phyloP scores from a whole-genome alignment of 2,329 filamentous ascomycete species.

The Helotiales sp. region DNA sequence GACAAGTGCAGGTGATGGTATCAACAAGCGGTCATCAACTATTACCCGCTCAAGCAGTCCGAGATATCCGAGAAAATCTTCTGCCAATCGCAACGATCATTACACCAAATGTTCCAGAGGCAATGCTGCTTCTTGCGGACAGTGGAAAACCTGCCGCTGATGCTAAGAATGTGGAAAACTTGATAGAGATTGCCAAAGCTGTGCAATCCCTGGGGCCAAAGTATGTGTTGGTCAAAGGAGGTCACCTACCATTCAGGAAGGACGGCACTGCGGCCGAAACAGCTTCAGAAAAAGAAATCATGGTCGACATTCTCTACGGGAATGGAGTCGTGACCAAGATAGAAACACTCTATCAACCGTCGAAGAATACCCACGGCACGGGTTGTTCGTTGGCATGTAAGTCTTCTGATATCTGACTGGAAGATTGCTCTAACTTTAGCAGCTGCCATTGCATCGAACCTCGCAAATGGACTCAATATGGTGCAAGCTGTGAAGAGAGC shows the following conservation, averaged over 20 bases:
- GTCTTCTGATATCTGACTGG: constrained; percentile 47
- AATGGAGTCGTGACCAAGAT: constrained; percentile 63
- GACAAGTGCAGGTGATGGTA: constrained; percentile 77
- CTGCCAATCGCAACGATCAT: constrained; percentile 71
- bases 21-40: constrained; percentile 78
- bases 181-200: constrained; percentile 70
- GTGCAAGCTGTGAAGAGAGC: constrained; percentile 67
- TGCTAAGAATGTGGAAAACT: constrained; percentile 63
- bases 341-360: constrained; percentile 72
- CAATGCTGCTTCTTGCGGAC: constrained; percentile 64
- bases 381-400: constrained; percentile 90
- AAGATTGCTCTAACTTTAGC: constrained; percentile 14
- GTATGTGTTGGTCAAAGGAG: constrained; percentile 88
- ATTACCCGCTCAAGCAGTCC: constrained; percentile 67
- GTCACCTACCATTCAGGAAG: constrained; percentile 78
- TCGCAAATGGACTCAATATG: constrained; percentile 64
- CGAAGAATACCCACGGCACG: constrained; percentile 89
- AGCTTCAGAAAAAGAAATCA: constrained; percentile 64
- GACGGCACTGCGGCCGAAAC: constrained; percentile 63
- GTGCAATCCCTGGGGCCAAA: constrained; percentile 73
- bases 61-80: constrained; percentile 61
- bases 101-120: constrained; percentile 81
- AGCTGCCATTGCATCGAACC: constrained; percentile 76
- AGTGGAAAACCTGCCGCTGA: constrained; percentile 49
- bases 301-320: constrained; percentile 80